These are phyloP conservation scores for Rhodotorula mucilaginosa DNA, from an alignment of 1,284 basidiomycete species.

Conservation along the genomic window DNA sequence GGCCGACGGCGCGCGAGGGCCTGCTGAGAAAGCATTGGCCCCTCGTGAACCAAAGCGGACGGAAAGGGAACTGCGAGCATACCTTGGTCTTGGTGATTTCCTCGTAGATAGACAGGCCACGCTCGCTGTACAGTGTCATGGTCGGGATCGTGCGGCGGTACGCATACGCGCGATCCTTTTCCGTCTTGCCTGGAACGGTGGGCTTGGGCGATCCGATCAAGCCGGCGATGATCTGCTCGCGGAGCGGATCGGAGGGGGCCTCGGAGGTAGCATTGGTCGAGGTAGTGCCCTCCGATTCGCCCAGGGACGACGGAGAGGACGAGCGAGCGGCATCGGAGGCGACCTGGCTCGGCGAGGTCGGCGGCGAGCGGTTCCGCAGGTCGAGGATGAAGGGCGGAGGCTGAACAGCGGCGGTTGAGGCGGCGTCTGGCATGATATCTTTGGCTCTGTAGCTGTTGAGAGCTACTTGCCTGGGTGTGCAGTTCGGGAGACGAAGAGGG, in stretches of 20 bases:
- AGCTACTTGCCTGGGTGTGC: neutral
- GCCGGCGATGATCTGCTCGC: conserved; percentile 11
- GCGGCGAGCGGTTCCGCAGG: conserved; percentile 11
- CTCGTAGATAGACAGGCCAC: conserved; percentile 42
- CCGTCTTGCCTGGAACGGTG: conserved; percentile 13
- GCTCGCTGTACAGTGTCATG: conserved; percentile 30
- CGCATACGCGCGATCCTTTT: conserved; percentile 8
- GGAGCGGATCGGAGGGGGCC: conserved; percentile 10
- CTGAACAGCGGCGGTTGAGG: conserved; percentile 5
- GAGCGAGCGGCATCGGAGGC: neutral
- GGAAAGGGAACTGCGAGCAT: neutral
- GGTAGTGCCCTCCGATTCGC: neutral
- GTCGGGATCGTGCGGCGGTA: conserved; percentile 29
- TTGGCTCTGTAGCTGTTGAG: conserved; percentile 1
- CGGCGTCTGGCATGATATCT: neutral
- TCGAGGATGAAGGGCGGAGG: conserved; percentile 21
- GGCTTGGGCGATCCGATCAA: neutral
- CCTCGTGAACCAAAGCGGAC: neutral
- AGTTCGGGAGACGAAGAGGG: neutral
- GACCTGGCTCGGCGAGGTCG: neutral
- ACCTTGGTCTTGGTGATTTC: conserved; percentile 40
- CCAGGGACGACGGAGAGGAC: neutral
- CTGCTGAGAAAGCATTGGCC: neutral
- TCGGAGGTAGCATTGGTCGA: neutral
- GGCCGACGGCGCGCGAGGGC: neutral